Evolutionary conservation across 2,329 filamentous ascomycete genomes (phyloP).

Genomic region (Penicillium sp.): DNA sequence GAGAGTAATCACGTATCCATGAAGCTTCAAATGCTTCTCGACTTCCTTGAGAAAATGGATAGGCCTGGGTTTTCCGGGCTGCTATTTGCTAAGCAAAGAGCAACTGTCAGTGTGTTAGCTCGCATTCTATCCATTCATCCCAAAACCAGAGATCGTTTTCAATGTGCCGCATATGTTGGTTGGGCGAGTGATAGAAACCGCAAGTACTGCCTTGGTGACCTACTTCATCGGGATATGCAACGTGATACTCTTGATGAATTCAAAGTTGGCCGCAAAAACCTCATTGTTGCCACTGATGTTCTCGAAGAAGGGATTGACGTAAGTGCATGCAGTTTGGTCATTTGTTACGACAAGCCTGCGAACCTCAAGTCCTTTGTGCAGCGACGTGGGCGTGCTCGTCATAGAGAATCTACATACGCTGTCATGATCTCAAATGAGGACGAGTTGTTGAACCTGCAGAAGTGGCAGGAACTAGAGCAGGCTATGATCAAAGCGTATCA

Average conservation of each 20-base stretch:
- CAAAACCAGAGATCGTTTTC: slow-evolving; percentile 45
- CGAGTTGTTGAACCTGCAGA: slow-evolving; percentile 34
- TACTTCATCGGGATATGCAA: slow-evolving; percentile 49
- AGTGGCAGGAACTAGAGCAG: slow-evolving; percentile 67
- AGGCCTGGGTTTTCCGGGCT: slow-evolving; percentile 55
- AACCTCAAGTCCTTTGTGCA: slow-evolving; percentile 66
- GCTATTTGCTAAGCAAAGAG: slow-evolving; percentile 65
- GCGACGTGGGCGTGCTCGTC: slow-evolving; percentile 61
- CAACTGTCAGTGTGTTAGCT: slow-evolving; percentile 59
- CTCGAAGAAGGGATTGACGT: slow-evolving; percentile 62
- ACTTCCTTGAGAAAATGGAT: slow-evolving; percentile 48
- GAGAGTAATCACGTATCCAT: slow-evolving; percentile 45
- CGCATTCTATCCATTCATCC: slow-evolving; percentile 58
- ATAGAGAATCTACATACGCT: slow-evolving; percentile 53
- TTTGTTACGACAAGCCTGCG: slow-evolving; percentile 61
- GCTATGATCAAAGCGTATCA: slow-evolving; percentile 70
- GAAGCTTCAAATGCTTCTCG: slow-evolving; percentile 59
- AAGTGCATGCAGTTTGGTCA: slow-evolving; percentile 61
- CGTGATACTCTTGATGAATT: slow-evolving; percentile 55
- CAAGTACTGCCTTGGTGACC: slow-evolving; percentile 50
- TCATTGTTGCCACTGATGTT: slow-evolving; percentile 58
- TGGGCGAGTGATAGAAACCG: slow-evolving; percentile 43
- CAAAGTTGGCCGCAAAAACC: slow-evolving; percentile 50
- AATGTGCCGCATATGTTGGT: slow-evolving; percentile 44
- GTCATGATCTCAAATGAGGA: slow-evolving; percentile 48